Base-by-base conservation (phyloP, 2,329 filamentous ascomycete species). In the Madurella mycetomatis region DNA sequence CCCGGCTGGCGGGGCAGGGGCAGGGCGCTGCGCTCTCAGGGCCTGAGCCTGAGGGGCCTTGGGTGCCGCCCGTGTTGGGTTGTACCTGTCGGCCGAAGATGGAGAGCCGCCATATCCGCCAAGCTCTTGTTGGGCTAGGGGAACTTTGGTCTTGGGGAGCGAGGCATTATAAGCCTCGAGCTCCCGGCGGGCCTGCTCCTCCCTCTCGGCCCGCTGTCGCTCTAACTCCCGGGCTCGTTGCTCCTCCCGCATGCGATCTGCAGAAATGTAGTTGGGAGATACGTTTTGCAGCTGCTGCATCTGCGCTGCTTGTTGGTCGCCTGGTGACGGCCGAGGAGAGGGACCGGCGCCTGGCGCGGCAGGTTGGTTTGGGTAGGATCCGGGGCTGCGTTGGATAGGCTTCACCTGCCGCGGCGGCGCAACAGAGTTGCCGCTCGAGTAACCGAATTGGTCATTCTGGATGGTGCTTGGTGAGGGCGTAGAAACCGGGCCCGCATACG, bases 161-260 rank as follows among this genome's bases (percentile, higher is more conserved):
- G 89, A 90, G 37, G 90, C 88, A 70, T 97, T 96, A 72, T 96
- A 96, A 16, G 85, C 89, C 67, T 94, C 91, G 62, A 89, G 78
- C 49, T 96, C 90, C 60, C 86, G 83, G 51, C 88, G 81, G 51
- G 81, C 81, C 64, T 85, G 82, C 63, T 90, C 86, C 59, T 84
- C 82, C 1, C 78, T 74, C 59, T 85, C 81, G 41, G 75, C 73
- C 59, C 78, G 74, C 34, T 76, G 72, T 54, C 77, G 66, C 65
- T 87, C 83, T 64, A 83, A 79, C 65, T 86, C 81, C 64, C 83
- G 81, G 65, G 84, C 80, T 34, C 81, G 80, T 63, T 83, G 76
- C 58, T 84, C 80, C 39, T 85, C 77, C 69, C 77, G 75, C 48
- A 73, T 60, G 34, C 73, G 68, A 51, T 81, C 77, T 17, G 78